Conservation (phyloP, 306 rosid genomes). For the Coriaria nepalensis region DNA sequence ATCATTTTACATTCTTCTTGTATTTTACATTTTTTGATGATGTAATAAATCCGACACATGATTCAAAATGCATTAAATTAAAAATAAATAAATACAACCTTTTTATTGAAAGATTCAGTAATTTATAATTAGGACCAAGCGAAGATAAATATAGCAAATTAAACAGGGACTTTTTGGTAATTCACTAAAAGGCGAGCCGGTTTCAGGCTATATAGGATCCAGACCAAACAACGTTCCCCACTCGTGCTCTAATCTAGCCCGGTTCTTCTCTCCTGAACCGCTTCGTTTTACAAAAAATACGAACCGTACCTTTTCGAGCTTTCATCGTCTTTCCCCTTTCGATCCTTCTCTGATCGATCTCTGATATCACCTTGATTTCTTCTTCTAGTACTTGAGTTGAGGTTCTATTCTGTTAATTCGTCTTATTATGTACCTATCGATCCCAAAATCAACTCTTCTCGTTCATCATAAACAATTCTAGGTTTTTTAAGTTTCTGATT, state of each 20-base stretch:
- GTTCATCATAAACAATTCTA: constrained; percentile 12
- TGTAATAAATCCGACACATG: no score
- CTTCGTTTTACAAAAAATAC: constrained; percentile 8
- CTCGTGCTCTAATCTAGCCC: constrained; percentile 9
- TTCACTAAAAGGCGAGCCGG: background rate
- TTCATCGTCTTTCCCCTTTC: constrained; percentile 12
- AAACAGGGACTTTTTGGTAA: constrained; percentile 3
- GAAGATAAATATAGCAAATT: no score
- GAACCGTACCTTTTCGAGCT: constrained; percentile 20
- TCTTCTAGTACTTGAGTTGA: constrained; percentile 13
- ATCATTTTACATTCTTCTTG: constrained; percentile 16
- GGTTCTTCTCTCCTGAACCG: constrained; percentile 15
- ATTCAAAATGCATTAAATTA: no score
- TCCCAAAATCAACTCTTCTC: constrained; percentile 13
- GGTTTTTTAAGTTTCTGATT: constrained; percentile 52
- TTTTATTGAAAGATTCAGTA: no score
- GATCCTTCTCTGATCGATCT: constrained; percentile 11
- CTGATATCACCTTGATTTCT: constrained; percentile 9
- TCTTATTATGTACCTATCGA: constrained; percentile 10
- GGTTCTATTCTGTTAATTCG: constrained; percentile 11
- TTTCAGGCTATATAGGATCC: constrained; percentile 10
- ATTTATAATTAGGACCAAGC: no score
- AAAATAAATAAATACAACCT: no score
- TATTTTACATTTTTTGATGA: no score
- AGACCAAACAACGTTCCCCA: constrained; percentile 4